Base-by-base conservation (phyloP, 257 asterid genomes). In the Solanum commersonii region DNA sequence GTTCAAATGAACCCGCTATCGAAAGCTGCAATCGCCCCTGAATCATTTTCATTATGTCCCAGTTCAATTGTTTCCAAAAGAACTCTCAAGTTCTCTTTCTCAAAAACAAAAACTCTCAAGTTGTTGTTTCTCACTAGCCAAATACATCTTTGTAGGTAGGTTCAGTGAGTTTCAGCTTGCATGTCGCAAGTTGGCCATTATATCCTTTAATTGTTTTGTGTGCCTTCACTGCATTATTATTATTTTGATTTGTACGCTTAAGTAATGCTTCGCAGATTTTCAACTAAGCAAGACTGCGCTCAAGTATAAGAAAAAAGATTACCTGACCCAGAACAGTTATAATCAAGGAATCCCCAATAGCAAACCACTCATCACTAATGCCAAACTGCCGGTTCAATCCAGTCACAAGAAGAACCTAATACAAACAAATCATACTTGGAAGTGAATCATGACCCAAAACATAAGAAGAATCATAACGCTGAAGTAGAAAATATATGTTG, bases 301-400 rank as follows among this genome's bases (percentile, higher is more conserved):
- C 70, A 16, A 49, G 27, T 29, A 82, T 22, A 49, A 29, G 85
- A 49, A 9, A 78, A 81, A 73, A 71, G 27, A 14, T 79, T 91
- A 97, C 99, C 96, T 97, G 98, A 82, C 97, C 93, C 42, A 97
- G 99, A 91, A 97, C 99, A 59, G 99, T 96, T 87, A 97, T 87
- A 71, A 96, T 91, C 93, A 97, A 91, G 25, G 99, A 97, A 93
- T 97, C 99, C 8, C 99, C 99, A 73, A 96, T 92, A 3, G 99
- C 94, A 27, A 97, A 97, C 99, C 99, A 97, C 94, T 97, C 98
- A 31, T 97, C 99, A 84, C 96, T 95, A 82, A 97, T 93, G 34
- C 98, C 98, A 49, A 96, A 88, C 89, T 90, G 90, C 86, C 95
- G 94, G 91, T 96, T 97, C 91, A 94, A 84, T 79, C 99, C 99